phyloP scores from a whole-genome alignment of 2,329 filamentous ascomycete genomes.

The Lachnellula subtilissima region DNA sequence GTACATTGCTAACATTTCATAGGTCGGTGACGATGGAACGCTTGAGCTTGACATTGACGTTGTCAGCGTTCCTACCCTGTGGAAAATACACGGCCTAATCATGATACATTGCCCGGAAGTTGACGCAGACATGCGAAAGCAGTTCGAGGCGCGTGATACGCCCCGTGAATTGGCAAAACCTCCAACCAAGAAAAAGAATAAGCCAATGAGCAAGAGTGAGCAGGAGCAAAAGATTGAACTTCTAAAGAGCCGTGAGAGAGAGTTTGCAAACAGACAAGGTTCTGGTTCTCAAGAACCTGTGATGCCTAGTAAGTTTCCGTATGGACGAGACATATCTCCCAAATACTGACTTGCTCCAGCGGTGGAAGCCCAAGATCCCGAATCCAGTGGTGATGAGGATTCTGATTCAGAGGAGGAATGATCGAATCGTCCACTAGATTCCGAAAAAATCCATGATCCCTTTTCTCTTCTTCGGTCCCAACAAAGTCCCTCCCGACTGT shows the following conservation, averaged over 20 bases:
- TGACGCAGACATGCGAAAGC: constrained; percentile 24
- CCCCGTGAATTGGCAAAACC: constrained; percentile 31
- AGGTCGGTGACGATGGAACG: constrained; percentile 47
- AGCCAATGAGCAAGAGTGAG: constrained; percentile 70
- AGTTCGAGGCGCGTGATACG: constrained; percentile 26
- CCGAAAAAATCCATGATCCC: background rate
- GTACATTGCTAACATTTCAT: constrained; percentile 19
- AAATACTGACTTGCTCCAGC: constrained; percentile 18
- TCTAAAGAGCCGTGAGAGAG: constrained; percentile 55
- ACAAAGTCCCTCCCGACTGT: background rate
- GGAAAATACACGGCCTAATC: constrained; percentile 50
- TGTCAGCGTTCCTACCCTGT: constrained; percentile 48
- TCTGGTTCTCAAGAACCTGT: constrained; percentile 37
- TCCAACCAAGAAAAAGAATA: constrained; percentile 54
- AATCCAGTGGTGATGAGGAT: constrained; percentile 49
- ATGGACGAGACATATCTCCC: background rate
- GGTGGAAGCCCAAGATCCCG: constrained; percentile 33
- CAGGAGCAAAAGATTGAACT: constrained; percentile 64
- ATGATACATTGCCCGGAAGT: constrained; percentile 46
- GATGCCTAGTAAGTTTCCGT: constrained; percentile 26
- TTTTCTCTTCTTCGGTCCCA: background rate
- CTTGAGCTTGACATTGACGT: constrained; percentile 57
- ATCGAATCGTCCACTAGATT: background rate
- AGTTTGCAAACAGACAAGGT: constrained; percentile 30
- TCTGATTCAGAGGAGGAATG: constrained; percentile 48